These are phyloP conservation scores for Suillus weaverae DNA, from an alignment of 768 basidiomycete species.

Conservation along the genomic window DNA sequence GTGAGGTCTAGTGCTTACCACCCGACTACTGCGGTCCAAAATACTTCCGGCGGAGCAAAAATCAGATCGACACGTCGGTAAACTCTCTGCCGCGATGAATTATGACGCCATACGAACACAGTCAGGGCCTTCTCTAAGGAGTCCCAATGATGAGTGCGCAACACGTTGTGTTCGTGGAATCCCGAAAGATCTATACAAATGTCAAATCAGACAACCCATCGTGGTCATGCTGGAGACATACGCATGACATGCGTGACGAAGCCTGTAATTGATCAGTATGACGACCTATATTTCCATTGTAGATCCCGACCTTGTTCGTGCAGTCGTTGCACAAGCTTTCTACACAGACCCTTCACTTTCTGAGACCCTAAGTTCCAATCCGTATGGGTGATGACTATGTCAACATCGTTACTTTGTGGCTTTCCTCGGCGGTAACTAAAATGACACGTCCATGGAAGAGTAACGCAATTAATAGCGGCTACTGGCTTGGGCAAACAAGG, in stretches of 20 bases:
- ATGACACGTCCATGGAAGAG: neutral
- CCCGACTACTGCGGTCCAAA: constrained; percentile 88
- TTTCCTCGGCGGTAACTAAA: constrained; percentile 85
- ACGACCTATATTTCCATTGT: neutral
- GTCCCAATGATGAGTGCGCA: constrained; percentile 67
- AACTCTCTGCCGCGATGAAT: constrained; percentile 35
- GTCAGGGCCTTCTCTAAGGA: constrained; percentile 84
- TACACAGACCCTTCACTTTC: constrained; percentile 62
- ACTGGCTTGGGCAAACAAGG: neutral
- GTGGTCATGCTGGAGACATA: constrained; percentile 35
- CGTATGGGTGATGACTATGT: constrained; percentile 83
- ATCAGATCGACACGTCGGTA: constrained; percentile 84
- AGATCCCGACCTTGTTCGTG: constrained; percentile 51
- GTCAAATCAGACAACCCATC: neutral
- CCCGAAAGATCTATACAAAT: constrained; percentile 52
- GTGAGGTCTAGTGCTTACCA: constrained; percentile 50
- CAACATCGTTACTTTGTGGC: constrained; percentile 77
- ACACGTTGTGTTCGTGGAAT: constrained; percentile 55
- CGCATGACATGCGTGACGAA: constrained; percentile 85
- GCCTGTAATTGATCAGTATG: constrained; percentile 38
- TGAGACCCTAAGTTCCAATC: constrained; percentile 42
- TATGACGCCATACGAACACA: constrained; percentile 65
- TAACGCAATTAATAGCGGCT: neutral
- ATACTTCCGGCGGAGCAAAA: constrained; percentile 70
- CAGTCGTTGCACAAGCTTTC: constrained; percentile 56